These are phyloP conservation scores for Cladophialophora exuberans DNA, from an alignment of 2,329 filamentous ascomycete species.

Conservation along the genomic window DNA sequence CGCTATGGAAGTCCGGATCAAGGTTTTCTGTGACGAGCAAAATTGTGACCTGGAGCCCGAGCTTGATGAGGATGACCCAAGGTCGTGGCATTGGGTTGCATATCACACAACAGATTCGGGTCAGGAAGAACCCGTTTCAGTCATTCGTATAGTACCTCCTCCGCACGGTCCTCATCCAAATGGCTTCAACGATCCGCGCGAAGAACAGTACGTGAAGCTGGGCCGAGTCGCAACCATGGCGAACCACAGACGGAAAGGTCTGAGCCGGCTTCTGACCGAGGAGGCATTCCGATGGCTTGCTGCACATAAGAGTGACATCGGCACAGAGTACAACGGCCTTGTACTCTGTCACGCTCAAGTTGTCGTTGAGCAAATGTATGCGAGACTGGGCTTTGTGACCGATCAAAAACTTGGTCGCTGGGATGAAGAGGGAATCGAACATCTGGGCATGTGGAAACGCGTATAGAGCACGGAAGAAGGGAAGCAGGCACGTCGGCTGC, in stretches of 20 bases:
- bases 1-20: slow-evolving; percentile 60
- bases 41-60: slow-evolving; percentile 66
- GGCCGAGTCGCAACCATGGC: slow-evolving; percentile 73
- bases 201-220: slow-evolving; percentile 79
- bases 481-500: not conserved
- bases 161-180: slow-evolving; percentile 67
- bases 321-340: slow-evolving; percentile 68
- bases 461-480: slow-evolving; percentile 26
- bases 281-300: slow-evolving; percentile 70
- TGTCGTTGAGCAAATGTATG: slow-evolving; percentile 67
- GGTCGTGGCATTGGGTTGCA: slow-evolving; percentile 85
- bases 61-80: slow-evolving; percentile 76
- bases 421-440: slow-evolving; percentile 81
- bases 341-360: slow-evolving; percentile 80
- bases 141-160: slow-evolving; percentile 79
- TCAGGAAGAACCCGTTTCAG: slow-evolving; percentile 64
- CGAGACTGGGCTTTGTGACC: slow-evolving; percentile 70
- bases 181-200: slow-evolving; percentile 33
- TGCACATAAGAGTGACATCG: slow-evolving; percentile 56
- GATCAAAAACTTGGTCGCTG: slow-evolving; percentile 77
- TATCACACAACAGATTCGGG: slow-evolving; percentile 57
- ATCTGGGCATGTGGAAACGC: slow-evolving; percentile 79
- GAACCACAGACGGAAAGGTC: slow-evolving; percentile 65
- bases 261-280: slow-evolving; percentile 69
- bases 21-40: slow-evolving; percentile 63